Evolutionary conservation across 1,284 basidiomycete species (phyloP).

Genomic region (Vanrija sp.): DNA sequence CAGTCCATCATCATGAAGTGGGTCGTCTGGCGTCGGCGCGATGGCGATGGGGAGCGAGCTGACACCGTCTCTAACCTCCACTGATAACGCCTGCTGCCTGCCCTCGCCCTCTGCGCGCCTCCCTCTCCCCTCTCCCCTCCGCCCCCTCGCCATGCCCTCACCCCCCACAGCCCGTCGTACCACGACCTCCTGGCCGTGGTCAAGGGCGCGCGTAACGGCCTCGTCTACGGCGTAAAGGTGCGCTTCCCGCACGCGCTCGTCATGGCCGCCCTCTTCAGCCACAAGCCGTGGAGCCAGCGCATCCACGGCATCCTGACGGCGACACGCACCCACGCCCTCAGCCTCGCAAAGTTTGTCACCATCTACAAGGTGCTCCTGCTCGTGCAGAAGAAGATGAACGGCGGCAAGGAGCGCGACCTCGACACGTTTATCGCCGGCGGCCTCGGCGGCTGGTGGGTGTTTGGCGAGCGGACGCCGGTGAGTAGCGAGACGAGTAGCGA

Average conservation of each 20-base stretch:
- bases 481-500: constrained; percentile 14
- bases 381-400: constrained; percentile 71
- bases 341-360: constrained; percentile 88
- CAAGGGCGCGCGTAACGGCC: constrained; percentile 91
- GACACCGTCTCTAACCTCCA: background rate
- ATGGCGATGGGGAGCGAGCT: too few species aligned
- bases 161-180: constrained; percentile 58
- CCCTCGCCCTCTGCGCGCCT: too few species aligned
- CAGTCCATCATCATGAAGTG: constrained; percentile 20
- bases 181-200: constrained; percentile 87
- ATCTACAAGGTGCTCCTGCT: constrained; percentile 86
- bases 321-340: constrained; percentile 64
- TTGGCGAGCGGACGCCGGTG: constrained; percentile 83
- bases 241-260: constrained; percentile 95
- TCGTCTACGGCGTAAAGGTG: constrained; percentile 84
- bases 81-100: background rate
- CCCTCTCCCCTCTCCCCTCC: too few species aligned
- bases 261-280: constrained; percentile 93
- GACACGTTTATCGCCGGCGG: constrained; percentile 94
- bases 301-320: constrained; percentile 67
- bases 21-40: background rate
- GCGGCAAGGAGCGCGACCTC: constrained; percentile 70
- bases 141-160: background rate
- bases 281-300: constrained; percentile 61
- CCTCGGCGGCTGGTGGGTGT: constrained; percentile 86